Conservation (phyloP, 352 stramenopile genomes). For the Peronospora farinosa region DNA sequence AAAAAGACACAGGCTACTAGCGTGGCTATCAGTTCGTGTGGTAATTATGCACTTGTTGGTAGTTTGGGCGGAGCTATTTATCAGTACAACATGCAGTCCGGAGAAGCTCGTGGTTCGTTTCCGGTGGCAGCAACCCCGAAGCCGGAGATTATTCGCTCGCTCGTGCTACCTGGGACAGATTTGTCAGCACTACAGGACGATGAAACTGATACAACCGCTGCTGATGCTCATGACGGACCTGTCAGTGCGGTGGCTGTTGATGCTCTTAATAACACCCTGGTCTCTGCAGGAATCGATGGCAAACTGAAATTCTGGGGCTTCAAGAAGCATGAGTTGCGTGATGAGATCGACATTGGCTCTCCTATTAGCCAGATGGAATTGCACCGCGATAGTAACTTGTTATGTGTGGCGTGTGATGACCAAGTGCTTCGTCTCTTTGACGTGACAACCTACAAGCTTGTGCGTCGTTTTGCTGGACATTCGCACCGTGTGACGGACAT, state of each 20-base stretch:
- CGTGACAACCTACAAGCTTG: constrained; percentile 77
- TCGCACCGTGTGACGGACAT: constrained; percentile 84
- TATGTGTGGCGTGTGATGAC: constrained; percentile 86
- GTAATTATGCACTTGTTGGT: constrained; percentile 93
- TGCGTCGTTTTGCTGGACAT: constrained; percentile 83
- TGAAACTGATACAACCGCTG: constrained; percentile 28
- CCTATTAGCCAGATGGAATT: constrained; percentile 77
- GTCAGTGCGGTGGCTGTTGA: constrained; percentile 88
- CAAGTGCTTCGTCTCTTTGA: constrained; percentile 84
- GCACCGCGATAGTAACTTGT: constrained; percentile 83
- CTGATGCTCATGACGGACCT: constrained; percentile 56
- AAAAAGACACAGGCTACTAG: constrained; percentile 63
- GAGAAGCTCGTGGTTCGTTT: constrained; percentile 87
- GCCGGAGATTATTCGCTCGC: constrained; percentile 52
- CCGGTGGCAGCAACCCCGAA: constrained; percentile 73
- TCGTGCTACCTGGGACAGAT: constrained; percentile 53
- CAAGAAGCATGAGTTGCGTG: constrained; percentile 54
- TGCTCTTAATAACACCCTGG: constrained; percentile 68
- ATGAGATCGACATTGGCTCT: constrained; percentile 66
- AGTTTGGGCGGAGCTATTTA: constrained; percentile 88
- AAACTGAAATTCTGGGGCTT: constrained; percentile 90
- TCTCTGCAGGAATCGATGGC: constrained; percentile 84
- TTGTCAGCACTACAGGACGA: constrained; percentile 26
- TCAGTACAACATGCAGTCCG: constrained; percentile 95
- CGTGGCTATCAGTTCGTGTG: constrained; percentile 84